Evolutionary conservation across 257 asterid species (phyloP).

Genomic region (Henckelia pumila): DNA sequence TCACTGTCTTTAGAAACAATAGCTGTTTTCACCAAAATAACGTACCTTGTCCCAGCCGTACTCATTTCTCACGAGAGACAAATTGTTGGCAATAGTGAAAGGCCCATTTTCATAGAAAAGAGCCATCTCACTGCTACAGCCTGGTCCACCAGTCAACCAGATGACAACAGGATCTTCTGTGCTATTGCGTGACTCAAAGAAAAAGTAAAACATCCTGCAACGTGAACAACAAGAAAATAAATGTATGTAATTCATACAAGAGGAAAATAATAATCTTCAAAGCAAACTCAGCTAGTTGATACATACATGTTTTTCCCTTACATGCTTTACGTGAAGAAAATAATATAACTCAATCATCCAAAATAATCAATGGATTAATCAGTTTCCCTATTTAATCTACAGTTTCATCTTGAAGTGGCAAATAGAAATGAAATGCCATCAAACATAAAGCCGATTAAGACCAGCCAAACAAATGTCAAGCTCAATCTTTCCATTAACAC

Average conservation of each 20-base stretch:
- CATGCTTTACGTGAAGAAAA: background rate
- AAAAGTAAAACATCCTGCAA: constrained; percentile 89
- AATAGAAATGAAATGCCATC: constrained; percentile 6
- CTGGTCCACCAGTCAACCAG: constrained; percentile 99
- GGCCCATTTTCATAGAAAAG: constrained; percentile 98
- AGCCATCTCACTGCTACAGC: constrained; percentile 97
- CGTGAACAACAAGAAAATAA: background rate
- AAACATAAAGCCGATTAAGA: constrained; percentile 13
- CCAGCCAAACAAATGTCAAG: background rate
- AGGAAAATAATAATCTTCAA: background rate
- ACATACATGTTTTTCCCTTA: background rate
- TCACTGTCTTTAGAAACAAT: constrained; percentile 5
- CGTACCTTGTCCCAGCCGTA: constrained; percentile 70
- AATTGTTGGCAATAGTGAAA: constrained; percentile 57
- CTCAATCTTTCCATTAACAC: background rate
- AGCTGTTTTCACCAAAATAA: constrained; percentile 10
- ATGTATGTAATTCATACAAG: background rate
- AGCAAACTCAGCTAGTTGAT: background rate
- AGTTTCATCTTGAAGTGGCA: constrained; percentile 15
- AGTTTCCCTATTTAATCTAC: background rate
- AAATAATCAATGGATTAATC: background rate
- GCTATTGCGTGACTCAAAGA: constrained; percentile 84
- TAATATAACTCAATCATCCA: background rate
- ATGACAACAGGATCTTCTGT: constrained; percentile 78
- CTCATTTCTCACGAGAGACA: constrained; percentile 77